Conservation (phyloP, 768 basidiomycete genomes). For the Xerocomus potaroensis region DNA sequence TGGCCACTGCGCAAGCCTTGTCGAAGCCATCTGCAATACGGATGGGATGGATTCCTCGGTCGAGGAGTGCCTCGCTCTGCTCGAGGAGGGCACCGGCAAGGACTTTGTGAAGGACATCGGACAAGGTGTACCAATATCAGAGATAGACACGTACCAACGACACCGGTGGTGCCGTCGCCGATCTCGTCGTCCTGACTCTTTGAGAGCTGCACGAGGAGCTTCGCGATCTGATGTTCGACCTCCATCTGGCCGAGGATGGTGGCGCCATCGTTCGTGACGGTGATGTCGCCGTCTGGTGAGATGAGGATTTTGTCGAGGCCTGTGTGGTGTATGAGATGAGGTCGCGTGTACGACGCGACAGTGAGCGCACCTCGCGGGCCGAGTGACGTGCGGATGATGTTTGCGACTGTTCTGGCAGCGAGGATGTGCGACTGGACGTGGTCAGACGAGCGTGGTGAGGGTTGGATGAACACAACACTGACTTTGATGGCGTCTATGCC, state of each 20-base stretch:
- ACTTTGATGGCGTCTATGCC: conserved; percentile 96
- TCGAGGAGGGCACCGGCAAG: conserved; percentile 97
- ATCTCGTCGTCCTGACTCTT: conserved; percentile 99
- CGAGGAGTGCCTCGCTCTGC: conserved; percentile 92
- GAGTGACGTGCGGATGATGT: conserved; percentile 91
- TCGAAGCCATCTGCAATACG: conserved; percentile 99
- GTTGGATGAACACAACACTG: conserved; percentile 7
- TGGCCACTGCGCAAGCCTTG: conserved; percentile 85
- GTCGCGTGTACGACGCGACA: conserved; percentile 3
- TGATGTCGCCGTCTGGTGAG: conserved; percentile 97
- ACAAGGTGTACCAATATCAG: conserved; percentile 3
- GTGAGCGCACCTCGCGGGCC: conserved; percentile 79
- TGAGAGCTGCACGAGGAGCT: conserved; percentile 91
- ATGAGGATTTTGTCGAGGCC: conserved; percentile 95
- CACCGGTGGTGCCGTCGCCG: conserved; percentile 98
- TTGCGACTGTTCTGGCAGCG: conserved; percentile 89
- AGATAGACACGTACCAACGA: conserved; percentile 72
- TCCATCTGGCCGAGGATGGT: conserved; percentile 99
- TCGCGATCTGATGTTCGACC: conserved; percentile 98
- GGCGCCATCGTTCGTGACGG: conserved; percentile 98
- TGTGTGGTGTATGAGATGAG: conserved; percentile 28
- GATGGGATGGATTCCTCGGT: conserved; percentile 98
- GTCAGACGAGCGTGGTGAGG: conserved; percentile 5
- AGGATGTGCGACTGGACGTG: conserved; percentile 81
- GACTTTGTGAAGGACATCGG: conserved; percentile 45